Evolutionary conservation across 768 basidiomycete genomes (phyloP).

Genomic region (Rubroboletus pulcherrimus): DNA sequence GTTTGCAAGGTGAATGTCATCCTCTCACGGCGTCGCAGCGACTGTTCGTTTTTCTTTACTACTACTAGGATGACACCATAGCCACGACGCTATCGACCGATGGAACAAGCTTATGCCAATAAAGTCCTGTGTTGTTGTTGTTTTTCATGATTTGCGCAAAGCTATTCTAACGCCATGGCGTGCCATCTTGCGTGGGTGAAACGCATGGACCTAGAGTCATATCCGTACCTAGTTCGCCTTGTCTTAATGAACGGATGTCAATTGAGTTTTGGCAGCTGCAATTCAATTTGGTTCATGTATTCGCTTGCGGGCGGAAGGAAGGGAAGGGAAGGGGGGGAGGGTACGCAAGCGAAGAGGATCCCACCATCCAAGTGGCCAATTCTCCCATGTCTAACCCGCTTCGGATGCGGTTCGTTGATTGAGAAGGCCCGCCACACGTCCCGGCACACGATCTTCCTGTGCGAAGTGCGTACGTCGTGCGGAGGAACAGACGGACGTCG

Average conservation of each 20-base stretch:
- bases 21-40: no score
- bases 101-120: background rate
- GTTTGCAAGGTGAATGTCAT: background rate
- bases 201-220: background rate
- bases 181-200: constrained; percentile 8
- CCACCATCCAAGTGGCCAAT: background rate
- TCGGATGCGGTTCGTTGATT: background rate
- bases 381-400: constrained; percentile 2
- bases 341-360: background rate
- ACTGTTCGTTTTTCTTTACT: no score
- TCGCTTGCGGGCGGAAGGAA: background rate
- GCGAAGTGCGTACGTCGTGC: background rate
- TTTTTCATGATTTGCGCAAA: background rate
- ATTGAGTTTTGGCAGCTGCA: constrained; percentile 18
- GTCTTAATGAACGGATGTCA: background rate
- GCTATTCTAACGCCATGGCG: background rate
- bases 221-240: background rate
- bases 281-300: constrained; percentile 16
- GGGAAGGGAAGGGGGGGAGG: background rate
- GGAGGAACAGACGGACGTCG: background rate
- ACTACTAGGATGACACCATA: no score
- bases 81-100: no score
- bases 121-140: background rate
- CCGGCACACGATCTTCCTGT: background rate
- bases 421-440: constrained; percentile 1